phyloP scores from a whole-genome alignment of 2,329 filamentous ascomycete genomes.

The Teratosphaeria nubilosa region DNA sequence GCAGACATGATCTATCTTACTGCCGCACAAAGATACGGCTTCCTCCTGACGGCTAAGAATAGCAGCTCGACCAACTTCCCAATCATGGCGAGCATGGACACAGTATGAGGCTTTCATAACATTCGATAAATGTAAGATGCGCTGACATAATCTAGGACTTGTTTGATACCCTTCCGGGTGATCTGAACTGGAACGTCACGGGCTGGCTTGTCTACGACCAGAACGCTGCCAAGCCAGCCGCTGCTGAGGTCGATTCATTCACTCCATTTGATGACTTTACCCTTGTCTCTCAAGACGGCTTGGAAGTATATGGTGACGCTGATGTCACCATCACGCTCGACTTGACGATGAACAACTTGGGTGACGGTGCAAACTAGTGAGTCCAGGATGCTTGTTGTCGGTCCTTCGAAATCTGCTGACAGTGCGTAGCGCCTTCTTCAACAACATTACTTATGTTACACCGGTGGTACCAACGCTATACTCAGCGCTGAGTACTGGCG shows the following conservation, averaged over 20 bases:
- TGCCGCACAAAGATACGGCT: slow-evolving; percentile 61
- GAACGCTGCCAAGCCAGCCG: slow-evolving; percentile 33
- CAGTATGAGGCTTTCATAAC: slow-evolving; percentile 20
- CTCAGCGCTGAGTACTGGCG: slow-evolving; percentile 56
- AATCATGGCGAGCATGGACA: slow-evolving; percentile 43
- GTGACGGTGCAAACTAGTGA: slow-evolving; percentile 57
- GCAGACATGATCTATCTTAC: slow-evolving; percentile 55
- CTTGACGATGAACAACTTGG: slow-evolving; percentile 54
- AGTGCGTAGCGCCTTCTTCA: slow-evolving; percentile 41
- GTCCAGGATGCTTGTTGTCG: slow-evolving; percentile 10
- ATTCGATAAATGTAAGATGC: background rate
- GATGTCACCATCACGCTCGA: slow-evolving; percentile 53
- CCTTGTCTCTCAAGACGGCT: slow-evolving; percentile 58
- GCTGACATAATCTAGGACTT: slow-evolving; percentile 26
- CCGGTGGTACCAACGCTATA: slow-evolving; percentile 75
- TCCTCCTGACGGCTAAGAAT: slow-evolving; percentile 52
- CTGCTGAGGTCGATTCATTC: slow-evolving; percentile 51
- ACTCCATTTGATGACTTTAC: slow-evolving; percentile 63
- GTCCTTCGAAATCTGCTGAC: background rate
- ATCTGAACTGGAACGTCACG: slow-evolving; percentile 55
- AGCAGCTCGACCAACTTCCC: slow-evolving; percentile 48
- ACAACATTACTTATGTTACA: slow-evolving; percentile 63
- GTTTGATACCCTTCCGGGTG: slow-evolving; percentile 58
- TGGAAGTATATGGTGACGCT: slow-evolving; percentile 50
- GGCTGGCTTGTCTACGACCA: slow-evolving; percentile 48